Evolutionary conservation across 2,329 filamentous ascomycete species (phyloP), one percentile per base, ranked within the genome.

Genomic region (Ambrosiella cleistominuta): DNA sequence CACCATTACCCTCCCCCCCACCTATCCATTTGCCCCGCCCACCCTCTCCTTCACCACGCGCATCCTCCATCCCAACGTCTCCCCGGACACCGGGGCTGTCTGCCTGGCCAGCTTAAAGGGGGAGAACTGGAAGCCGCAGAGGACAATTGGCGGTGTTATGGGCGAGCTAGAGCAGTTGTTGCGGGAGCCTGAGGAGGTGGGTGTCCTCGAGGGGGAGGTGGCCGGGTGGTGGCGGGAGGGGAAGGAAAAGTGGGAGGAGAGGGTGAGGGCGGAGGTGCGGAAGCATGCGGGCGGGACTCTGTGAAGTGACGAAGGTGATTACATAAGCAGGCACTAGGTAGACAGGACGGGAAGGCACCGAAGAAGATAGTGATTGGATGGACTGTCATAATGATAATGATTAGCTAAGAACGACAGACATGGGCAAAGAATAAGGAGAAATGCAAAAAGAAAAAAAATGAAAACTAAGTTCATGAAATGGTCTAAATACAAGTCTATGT

Each of bases 51-150:
- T 98, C 81, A 97, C 89, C 67, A 98, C 93, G 64, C 86, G 91
- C 70, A 97, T 98, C 78, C 98, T 98, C 73, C 93, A 98, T 77
- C 93, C 93, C 68, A 98, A 98, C 77, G 98, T 98, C 88, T 98
- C 98, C 83, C 95, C 88, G 65, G 97, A 97, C 73, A 71, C 82
- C 62, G 93, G 93, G 73, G 96, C 90, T 74, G 98, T 98, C 74
- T 98, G 93, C 73, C 76, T 98, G 71, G 93, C 98, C 70, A 98
- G 98, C 70, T 80, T 96, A 64, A 88, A 90, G 68, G 70, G 84
- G 37, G 88, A 95, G 66, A 83, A 88, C 71, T 96, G 90, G 90
- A 96, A 95, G 76, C 90, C 90, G 15, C 83, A 83, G 61, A 86
- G 84, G 66, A 85, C 83, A 72, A 78, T 95, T 63, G 71, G 72